Base-by-base conservation (phyloP, 495 filamentous ascomycete genomes). In the Penicillium soppii region DNA sequence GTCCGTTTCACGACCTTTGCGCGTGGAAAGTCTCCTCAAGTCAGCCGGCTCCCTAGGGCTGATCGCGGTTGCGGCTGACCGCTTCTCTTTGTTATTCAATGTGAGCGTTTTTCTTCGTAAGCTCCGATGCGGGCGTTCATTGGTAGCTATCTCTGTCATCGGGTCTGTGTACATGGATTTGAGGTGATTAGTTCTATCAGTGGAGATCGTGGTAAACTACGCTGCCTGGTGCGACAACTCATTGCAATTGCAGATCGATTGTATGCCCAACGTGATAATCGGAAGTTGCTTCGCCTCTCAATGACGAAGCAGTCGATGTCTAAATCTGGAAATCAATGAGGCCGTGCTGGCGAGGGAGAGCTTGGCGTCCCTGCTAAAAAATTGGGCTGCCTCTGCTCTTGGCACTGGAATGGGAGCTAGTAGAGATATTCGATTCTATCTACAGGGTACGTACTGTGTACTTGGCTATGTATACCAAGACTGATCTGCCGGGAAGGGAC, bases 11-110 rank as follows among this genome's bases (percentile, higher is more conserved):
- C 16, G 9, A 7, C 13, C 19, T 43, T 8, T 8, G 19, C 27
- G 27, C 27, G 32, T 15, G 7, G 25, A 43, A 30, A 13, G 19
- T 29, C 41, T 33, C 17, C 17, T n/a, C 26, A 19, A 29, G 36
- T 49, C 36, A 35, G 21, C 26, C 26, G 43, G 29, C 29, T 21
- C 16, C 20, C 39, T 43, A 42, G 48, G 36, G 37, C 45, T 52
- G 50, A 57, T 65, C 50, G 7, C 30, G 43, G 51, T 59, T 43
- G 43, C 35, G 53, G 52, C 59, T 65, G 62, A 65, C 62, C 62
- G 62, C 62, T 65, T 29, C 50, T 65, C 54, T 45, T 50, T 38
- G 35, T 40, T 25, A 29, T 32, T 45, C 16, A 47, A 33, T 15
- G 42, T 49, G 46, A 33, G 39, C 20, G 21, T 20, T 16, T 26